Base-by-base conservation (phyloP, 768 basidiomycete species). In the Dioszegia aurantiaca region DNA sequence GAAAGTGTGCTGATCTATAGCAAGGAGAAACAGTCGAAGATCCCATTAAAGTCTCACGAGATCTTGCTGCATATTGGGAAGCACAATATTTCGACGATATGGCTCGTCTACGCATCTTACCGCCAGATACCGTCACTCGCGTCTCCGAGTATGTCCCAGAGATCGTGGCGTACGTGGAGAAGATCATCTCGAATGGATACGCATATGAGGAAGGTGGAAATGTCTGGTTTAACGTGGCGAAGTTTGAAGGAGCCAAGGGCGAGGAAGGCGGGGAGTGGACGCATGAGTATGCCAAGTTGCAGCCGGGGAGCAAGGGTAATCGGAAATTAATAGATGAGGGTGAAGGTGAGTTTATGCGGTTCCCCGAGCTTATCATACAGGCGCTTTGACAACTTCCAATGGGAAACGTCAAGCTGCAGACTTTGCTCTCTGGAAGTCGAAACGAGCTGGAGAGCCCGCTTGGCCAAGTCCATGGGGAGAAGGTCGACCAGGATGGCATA, bases 401-500 rank as follows among this genome's bases (percentile, higher is more conserved):
- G 86, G 86, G 10, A 86, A 87, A 69, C 84, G 87, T 55, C 87
- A 89, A n/a, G 76, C 86, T 0, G 82, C 92, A 6, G 95, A 99
- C 78, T 99, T 99, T 77, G 95, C 95, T 4, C 80, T 99, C 12
- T 99, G 95, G 95, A 99, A 99, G 78, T 86, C 88, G 1, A 72
- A 70, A 59, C 90, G 90, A 79, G 85, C 90, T 2, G 95, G 95
- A 6, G 95, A 99, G 76, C 95, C 95, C 1, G 86, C 86, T 2
- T 99, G 95, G 94, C 84, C 87, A 0, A 95, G 92, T 11, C 87
- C 90, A 4, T 99, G 95, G 95, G 95, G 95, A 17, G 80, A 80
- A 40, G 92, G 93, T n/a, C 83, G 94, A 41, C 94, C 94, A 2
- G 94, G 94, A 16, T 99, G 94, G 94, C 94, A 99, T 75, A 98